Percentiles rank a stretch among this genome's conserved stretches.
Evolutionary conservation across 441 rosid genomes (phyloP).

Genomic region (Arabidopsis lyrata): DNA sequence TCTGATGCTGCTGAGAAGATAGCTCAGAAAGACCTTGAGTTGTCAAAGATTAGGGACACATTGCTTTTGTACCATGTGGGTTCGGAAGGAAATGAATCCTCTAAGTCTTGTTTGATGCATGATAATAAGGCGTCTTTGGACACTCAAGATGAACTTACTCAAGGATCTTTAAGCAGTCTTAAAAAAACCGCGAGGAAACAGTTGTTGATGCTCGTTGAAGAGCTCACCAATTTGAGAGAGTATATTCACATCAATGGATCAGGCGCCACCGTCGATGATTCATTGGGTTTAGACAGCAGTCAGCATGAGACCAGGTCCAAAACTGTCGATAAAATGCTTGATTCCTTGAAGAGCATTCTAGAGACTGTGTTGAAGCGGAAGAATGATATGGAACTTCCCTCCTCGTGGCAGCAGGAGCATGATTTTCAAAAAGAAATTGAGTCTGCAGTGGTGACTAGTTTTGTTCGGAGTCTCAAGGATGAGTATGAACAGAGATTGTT

Average conservation of each 20-base stretch:
- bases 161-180: slow-evolving; percentile 53
- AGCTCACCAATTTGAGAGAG: slow-evolving; percentile 58
- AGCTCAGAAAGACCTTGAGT: slow-evolving; percentile 68
- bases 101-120: slow-evolving; percentile 13
- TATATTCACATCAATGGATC: slow-evolving; percentile 46
- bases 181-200: slow-evolving; percentile 56
- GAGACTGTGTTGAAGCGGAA: slow-evolving; percentile 52
- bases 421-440: slow-evolving; percentile 62
- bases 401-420: slow-evolving; percentile 62
- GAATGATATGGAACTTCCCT: slow-evolving; percentile 48
- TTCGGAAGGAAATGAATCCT: slow-evolving; percentile 44
- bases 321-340: slow-evolving; percentile 59
- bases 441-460: slow-evolving; percentile 54
- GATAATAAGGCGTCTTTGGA: slow-evolving; percentile 37
- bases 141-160: slow-evolving; percentile 35
- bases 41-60: slow-evolving; percentile 58
- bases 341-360: slow-evolving; percentile 54
- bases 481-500: slow-evolving; percentile 61
- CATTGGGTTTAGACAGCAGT: slow-evolving; percentile 56
- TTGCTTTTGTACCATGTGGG: slow-evolving; percentile 48
- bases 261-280: slow-evolving; percentile 46
- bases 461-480: slow-evolving; percentile 60
- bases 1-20: slow-evolving; percentile 77
- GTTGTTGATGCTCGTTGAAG: slow-evolving; percentile 63
- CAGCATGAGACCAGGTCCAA: slow-evolving; percentile 52